phyloP scores from a whole-genome alignment of 495 filamentous ascomycete genomes.

The Penicillium pancosmium region DNA sequence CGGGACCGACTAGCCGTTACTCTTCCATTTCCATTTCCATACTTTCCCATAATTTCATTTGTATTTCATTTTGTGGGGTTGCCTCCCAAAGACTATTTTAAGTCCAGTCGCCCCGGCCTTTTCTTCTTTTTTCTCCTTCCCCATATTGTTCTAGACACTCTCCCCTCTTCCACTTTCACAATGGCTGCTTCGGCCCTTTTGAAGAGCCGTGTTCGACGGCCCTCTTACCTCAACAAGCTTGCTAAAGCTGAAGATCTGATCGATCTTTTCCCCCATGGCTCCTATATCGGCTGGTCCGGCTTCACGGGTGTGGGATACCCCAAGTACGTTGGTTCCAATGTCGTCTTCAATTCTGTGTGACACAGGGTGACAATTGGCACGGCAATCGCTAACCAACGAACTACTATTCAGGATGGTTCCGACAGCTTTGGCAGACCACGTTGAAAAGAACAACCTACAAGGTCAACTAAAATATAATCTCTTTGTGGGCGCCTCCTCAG shows the following conservation, averaged over 20 bases:
- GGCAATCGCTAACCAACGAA: neutral
- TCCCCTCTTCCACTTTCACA: constrained; percentile 19
- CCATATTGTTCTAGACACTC: constrained; percentile 8
- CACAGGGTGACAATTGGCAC: neutral
- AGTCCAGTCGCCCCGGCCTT: constrained; percentile 13
- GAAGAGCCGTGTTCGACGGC: constrained; percentile 72
- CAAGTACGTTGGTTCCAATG: constrained; percentile 59
- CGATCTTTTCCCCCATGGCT: constrained; percentile 76
- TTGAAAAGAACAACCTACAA: constrained; percentile 85
- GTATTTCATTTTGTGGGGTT: constrained; percentile 4
- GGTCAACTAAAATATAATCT: constrained; percentile 82
- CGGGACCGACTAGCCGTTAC: constrained; percentile 8
- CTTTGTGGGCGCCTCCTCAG: constrained; percentile 87
- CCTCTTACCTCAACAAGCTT: constrained; percentile 78
- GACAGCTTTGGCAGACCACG: constrained; percentile 82
- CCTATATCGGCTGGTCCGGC: constrained; percentile 87
- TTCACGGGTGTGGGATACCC: constrained; percentile 93
- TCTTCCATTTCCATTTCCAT: neutral
- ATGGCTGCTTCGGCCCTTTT: constrained; percentile 72
- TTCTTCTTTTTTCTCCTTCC: constrained; percentile 17
- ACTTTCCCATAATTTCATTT: neutral
- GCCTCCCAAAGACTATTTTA: constrained; percentile 14
- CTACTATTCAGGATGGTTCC: constrained; percentile 68
- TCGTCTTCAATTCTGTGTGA: neutral
- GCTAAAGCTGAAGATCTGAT: constrained; percentile 79